A percentile compares a stretch with the other conserved stretches of the same genome.
Conservation (phyloP, 331 rosid species). For the Quercus lobata region DNA sequence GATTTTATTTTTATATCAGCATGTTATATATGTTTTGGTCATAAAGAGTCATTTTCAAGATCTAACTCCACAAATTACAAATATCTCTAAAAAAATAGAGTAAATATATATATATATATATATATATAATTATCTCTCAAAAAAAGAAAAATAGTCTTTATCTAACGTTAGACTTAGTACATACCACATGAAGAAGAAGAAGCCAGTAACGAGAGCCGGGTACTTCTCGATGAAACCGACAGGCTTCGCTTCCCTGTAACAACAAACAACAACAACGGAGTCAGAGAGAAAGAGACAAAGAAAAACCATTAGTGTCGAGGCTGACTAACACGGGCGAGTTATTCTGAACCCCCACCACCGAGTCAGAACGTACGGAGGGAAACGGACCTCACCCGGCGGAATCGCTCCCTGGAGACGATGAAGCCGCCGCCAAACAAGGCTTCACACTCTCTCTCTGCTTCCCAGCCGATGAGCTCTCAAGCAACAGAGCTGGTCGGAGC, state of each 20-base stretch:
- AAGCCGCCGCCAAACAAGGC: slow-evolving; percentile 69
- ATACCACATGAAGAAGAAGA: slow-evolving; percentile 61
- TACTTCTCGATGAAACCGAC: slow-evolving; percentile 37
- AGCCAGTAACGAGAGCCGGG: slow-evolving; percentile 43
- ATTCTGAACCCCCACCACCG: slow-evolving; percentile 16
- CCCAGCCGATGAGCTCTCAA: slow-evolving; percentile 36
- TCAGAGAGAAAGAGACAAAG: slow-evolving; percentile 11
- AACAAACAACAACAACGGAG: neutral
- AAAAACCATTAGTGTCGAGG: slow-evolving; percentile 25
- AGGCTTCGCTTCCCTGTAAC: slow-evolving; percentile 69
- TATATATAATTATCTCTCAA: too few species aligned
- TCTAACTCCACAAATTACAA: too few species aligned
- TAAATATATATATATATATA: too few species aligned
- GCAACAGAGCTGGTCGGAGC: slow-evolving; percentile 71
- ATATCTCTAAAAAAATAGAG: too few species aligned
- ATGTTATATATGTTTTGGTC: too few species aligned
- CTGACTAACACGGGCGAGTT: slow-evolving; percentile 6
- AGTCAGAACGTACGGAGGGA: slow-evolving; percentile 60
- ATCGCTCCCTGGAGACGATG: slow-evolving; percentile 82
- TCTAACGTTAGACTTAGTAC: neutral
- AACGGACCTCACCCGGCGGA: slow-evolving; percentile 99
- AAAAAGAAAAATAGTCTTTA: too few species aligned
- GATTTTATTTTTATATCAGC: too few species aligned
- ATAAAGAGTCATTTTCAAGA: fast-evolving
- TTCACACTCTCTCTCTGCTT: slow-evolving; percentile 35